phyloP scores from a whole-genome alignment of 345 rosid genomes.

The Linum trigynum region DNA sequence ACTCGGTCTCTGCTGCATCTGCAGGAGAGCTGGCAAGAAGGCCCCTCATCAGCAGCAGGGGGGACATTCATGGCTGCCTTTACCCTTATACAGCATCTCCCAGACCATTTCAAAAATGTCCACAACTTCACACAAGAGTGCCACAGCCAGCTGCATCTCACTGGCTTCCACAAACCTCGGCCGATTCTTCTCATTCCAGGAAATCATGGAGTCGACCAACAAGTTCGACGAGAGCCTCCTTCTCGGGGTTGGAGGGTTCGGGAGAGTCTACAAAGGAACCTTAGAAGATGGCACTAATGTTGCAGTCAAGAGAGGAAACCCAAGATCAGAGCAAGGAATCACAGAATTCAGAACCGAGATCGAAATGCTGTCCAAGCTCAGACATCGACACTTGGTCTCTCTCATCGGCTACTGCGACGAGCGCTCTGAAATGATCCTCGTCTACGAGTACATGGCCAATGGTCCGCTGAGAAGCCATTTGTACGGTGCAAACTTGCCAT shows the following conservation, averaged over 20 bases:
- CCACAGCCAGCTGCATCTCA: slow-evolving; percentile 79
- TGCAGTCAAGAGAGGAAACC: slow-evolving; percentile 97
- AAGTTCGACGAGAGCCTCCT: slow-evolving; percentile 79
- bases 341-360: slow-evolving; percentile 98
- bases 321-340: slow-evolving; percentile 97
- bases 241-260: slow-evolving; percentile 98
- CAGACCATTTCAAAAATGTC: slow-evolving; percentile 75
- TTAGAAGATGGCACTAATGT: slow-evolving; percentile 81
- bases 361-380: slow-evolving; percentile 94
- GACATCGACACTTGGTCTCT: slow-evolving; percentile 95
- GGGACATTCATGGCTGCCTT: slow-evolving; percentile 71
- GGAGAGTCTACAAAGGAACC: slow-evolving; percentile 85
- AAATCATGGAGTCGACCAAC: slow-evolving; percentile 86
- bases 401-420: slow-evolving; percentile 97
- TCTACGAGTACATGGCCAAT: slow-evolving; percentile 95
- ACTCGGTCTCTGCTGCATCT: slow-evolving; percentile 54
- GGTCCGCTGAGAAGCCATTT: slow-evolving; percentile 96
- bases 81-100: slow-evolving; percentile 87
- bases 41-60: slow-evolving; percentile 28
- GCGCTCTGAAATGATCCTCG: slow-evolving; percentile 88
- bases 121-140: slow-evolving; percentile 78
- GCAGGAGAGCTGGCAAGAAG: slow-evolving; percentile 41
- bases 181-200: slow-evolving; percentile 73
- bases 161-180: slow-evolving; percentile 72
- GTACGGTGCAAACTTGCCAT: slow-evolving; percentile 78